Evolutionary conservation across 2,329 filamentous ascomycete species (phyloP).

Genomic region (Sarocladium oryzae): DNA sequence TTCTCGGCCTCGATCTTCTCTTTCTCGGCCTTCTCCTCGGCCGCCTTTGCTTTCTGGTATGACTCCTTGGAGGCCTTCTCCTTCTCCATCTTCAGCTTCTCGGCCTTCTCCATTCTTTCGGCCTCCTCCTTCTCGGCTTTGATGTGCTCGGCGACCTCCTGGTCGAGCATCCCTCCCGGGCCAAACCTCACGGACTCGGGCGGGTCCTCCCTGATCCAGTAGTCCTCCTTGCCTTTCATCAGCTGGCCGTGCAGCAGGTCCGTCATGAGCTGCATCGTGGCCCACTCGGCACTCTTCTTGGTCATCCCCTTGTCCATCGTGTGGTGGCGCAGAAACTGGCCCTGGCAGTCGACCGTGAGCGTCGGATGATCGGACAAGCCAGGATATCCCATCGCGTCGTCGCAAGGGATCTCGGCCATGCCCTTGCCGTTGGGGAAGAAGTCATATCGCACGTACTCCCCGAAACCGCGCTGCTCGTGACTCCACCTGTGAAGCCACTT

Average conservation of each 20-base stretch:
- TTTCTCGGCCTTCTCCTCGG: too few species aligned
- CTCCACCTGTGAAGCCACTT: conserved; percentile 20
- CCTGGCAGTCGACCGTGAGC: background rate
- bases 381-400: conserved; percentile 13
- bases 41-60: too few species aligned
- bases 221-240: background rate
- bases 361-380: background rate
- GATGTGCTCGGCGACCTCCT: too few species aligned
- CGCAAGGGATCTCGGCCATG: conserved; percentile 16
- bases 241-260: background rate
- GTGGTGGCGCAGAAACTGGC: background rate
- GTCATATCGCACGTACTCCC: conserved; percentile 18
- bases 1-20: too few species aligned
- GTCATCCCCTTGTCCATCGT: background rate
- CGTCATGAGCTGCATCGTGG: background rate
- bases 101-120: too few species aligned
- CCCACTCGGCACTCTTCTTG: background rate
- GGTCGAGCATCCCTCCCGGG: too few species aligned
- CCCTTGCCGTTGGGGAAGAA: conserved; percentile 17
- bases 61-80: too few species aligned
- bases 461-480: conserved; percentile 22
- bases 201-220: background rate
- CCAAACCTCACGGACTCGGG: too few species aligned
- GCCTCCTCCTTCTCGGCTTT: too few species aligned
- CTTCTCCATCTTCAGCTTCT: too few species aligned